These are phyloP conservation scores for Tardiomyces depauwii DNA, from an alignment of 1,139 yeast genomes.

Conservation along the genomic window DNA sequence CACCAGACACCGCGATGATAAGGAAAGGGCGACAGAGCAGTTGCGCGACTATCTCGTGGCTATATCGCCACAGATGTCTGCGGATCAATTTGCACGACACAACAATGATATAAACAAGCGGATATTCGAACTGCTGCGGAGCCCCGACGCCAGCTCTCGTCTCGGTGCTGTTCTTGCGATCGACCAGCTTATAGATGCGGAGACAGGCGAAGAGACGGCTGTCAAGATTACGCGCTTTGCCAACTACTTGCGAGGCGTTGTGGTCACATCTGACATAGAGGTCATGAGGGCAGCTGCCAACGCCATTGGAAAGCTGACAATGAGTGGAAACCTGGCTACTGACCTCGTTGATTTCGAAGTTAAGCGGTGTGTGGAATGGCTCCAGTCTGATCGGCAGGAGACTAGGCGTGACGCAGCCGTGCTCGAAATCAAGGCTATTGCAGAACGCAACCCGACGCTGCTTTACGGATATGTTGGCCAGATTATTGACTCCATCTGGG, in stretches of 20 bases:
- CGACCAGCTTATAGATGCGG: constrained; percentile 74
- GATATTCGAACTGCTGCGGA: constrained; percentile 74
- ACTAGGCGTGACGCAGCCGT: constrained; percentile 86
- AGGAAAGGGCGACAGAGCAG: constrained; percentile 42
- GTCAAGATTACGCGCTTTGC: constrained; percentile 87
- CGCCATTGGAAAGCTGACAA: constrained; percentile 79
- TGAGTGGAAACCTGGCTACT: constrained; percentile 79
- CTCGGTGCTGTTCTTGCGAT: constrained; percentile 90
- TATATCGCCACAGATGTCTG: constrained; percentile 61
- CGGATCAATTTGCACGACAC: constrained; percentile 70
- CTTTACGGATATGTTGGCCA: constrained; percentile 69
- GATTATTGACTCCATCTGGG: constrained; percentile 77
- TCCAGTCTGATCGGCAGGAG: constrained; percentile 74
- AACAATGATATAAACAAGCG: constrained; percentile 81
- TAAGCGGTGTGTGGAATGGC: constrained; percentile 82
- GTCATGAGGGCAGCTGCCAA: constrained; percentile 82
- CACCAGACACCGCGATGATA: constrained; percentile 15
- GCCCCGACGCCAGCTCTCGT: constrained; percentile 59
- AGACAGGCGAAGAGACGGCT: constrained; percentile 64
- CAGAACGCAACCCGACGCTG: constrained; percentile 79
- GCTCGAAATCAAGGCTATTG: constrained; percentile 69
- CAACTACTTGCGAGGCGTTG: constrained; percentile 69
- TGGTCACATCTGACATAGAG: constrained; percentile 71
- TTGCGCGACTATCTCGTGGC: constrained; percentile 56
- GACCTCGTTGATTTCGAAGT: constrained; percentile 92